Percentiles rank a stretch among this genome's conserved stretches.
phyloP scores from a whole-genome alignment of 257 asterid genomes.

The Jacaranda copaia region DNA sequence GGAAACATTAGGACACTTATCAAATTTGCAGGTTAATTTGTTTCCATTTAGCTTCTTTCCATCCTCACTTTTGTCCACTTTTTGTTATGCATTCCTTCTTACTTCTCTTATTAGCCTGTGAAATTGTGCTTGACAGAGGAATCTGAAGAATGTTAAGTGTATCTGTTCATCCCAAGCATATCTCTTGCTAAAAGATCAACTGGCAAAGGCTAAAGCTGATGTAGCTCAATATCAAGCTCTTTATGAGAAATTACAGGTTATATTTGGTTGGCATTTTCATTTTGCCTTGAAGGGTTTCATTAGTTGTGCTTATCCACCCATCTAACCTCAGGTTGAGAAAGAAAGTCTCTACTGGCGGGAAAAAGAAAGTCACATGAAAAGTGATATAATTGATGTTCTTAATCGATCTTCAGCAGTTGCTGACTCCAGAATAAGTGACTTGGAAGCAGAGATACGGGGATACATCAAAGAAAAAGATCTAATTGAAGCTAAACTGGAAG shows the following conservation, averaged over 20 bases:
- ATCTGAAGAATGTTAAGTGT: constrained; percentile 69
- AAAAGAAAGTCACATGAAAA: constrained; percentile 77
- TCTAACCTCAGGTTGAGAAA: constrained; percentile 72
- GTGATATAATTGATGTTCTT: constrained; percentile 76
- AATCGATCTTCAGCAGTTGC: constrained; percentile 74
- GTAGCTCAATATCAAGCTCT: constrained; percentile 72
- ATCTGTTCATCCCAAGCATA: constrained; percentile 81
- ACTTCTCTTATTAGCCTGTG: constrained; percentile 33
- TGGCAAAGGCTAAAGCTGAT: constrained; percentile 77
- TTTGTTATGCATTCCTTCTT: constrained; percentile 32
- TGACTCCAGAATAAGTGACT: constrained; percentile 74
- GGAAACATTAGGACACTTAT: constrained; percentile 68
- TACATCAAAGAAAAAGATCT: constrained; percentile 55
- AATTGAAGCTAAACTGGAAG: constrained; percentile 70
- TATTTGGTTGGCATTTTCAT: constrained; percentile 48
- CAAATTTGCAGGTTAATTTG: constrained; percentile 74
- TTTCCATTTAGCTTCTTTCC: constrained; percentile 30
- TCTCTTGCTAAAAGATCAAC: constrained; percentile 75
- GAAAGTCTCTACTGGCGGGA: constrained; percentile 90
- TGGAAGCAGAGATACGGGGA: constrained; percentile 74
- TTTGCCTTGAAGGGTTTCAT: constrained; percentile 30
- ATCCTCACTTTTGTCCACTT: constrained; percentile 23
- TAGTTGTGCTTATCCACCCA: constrained; percentile 32
- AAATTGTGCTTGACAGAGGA: constrained; percentile 67
- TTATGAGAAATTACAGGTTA: constrained; percentile 94